Base-by-base conservation (phyloP, 805 yeast genomes). In the Ogataea minuta region DNA sequence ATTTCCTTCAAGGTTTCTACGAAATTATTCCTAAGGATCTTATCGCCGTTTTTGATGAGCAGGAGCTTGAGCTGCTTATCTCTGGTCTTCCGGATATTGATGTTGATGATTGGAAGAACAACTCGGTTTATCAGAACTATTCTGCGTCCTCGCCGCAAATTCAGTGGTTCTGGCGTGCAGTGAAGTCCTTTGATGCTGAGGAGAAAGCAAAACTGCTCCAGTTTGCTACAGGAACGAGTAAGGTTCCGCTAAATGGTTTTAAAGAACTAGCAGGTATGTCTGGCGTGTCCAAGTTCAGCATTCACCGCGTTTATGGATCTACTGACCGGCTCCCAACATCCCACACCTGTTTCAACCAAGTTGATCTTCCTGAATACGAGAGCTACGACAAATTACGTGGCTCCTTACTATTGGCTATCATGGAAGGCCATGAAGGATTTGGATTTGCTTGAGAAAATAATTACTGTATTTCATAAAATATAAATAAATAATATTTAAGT, bases 131-230 rank as follows among this genome's bases (percentile, higher is more conserved):
- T 63, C 82, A 76, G 33, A 91, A 89, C 57, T 93, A 91, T 60
- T 76, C 88, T 0, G 73, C 90, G 1, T 73, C 85, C 2, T 85
- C 95, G 2, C 79, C 86, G 21, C 97, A 90, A 57, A 81, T 93
- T 41, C 89, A 84, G 56, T 91, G 97, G 86, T 93, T 93, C 66
- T 93, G 99, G 99, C 73, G 97, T 57, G 96, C 97, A 1, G 96
- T 93, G 10, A 78, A 88, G 53, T 86, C 97, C 1, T 93, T 93
- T 64, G 96, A 88, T 54, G 76, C 76, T 12, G 99, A 93, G 59
- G 97, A 93, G 58, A 73, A 95, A 34, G 99, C 99, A 7, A 90
- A 89, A 57, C 66, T 93, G 48, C 67, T 93, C 43, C 99, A 93
- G 59, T 93, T 93, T 69, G 91, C 95, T 1, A 93, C 99, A 0